These are phyloP conservation scores for Fusarium sp. DNA, from an alignment of 2,329 filamentous ascomycete genomes.

Conservation along the genomic window DNA sequence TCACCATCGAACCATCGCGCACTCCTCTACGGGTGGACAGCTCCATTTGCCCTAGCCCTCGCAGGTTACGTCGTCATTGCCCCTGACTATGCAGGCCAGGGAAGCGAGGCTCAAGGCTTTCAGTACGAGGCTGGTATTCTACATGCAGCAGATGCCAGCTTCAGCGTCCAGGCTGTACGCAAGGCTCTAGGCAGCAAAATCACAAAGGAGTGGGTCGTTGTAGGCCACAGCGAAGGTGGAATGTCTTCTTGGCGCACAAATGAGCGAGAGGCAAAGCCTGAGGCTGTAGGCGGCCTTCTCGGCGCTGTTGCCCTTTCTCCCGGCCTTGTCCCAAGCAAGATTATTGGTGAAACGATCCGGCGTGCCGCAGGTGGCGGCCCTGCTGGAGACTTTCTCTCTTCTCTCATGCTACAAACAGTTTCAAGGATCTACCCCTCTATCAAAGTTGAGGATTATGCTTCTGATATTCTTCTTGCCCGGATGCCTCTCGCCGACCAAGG, in stretches of 20 bases:
- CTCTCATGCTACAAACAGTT: not conserved
- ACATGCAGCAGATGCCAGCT: conserved; percentile 32
- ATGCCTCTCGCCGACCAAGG: not conserved
- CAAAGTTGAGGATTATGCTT: conserved; percentile 2
- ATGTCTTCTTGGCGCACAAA: conserved; percentile 39
- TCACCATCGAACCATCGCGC: conserved; percentile 36
- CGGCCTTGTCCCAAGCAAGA: not conserved
- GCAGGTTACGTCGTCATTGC: conserved; percentile 15
- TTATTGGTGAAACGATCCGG: not conserved
- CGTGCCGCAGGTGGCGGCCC: not conserved
- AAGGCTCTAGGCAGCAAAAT: conserved; percentile 14
- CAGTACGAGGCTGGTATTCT: conserved; percentile 28
- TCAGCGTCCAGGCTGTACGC: conserved; percentile 24
- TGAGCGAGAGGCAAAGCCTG: conserved; percentile 30
- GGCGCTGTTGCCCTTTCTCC: not conserved
- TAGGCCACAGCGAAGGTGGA: conserved; percentile 40
- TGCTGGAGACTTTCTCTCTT: not conserved
- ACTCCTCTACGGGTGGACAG: conserved; percentile 37
- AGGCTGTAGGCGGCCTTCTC: not conserved
- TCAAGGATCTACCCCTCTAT: not conserved
- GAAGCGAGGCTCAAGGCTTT: conserved; percentile 30
- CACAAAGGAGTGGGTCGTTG: conserved; percentile 34
- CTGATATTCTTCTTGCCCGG: not conserved
- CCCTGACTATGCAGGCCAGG: conserved; percentile 10
- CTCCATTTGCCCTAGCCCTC: conserved; percentile 24